Base-by-base conservation (phyloP, 2,329 filamentous ascomycete species). In the Pseudocercospora cruenta region DNA sequence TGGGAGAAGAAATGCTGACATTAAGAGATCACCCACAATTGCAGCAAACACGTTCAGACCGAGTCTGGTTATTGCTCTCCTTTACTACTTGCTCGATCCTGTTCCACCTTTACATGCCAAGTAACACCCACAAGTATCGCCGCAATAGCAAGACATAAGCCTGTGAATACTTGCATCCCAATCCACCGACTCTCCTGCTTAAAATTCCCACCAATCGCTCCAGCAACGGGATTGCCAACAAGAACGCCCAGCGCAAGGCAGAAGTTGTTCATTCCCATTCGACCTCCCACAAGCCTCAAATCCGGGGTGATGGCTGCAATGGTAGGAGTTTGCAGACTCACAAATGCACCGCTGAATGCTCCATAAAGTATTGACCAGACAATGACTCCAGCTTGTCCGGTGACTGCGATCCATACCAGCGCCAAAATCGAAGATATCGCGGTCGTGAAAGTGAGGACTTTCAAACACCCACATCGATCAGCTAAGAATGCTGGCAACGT, bases 401-500 rank as follows among this genome's bases (percentile, higher is more conserved):
- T 65, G 5, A 76, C 74, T 1, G 72, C 49, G 9, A 81, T 79
- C 68, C 80, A 79, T 69, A 76, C 78, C 16, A 80, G 69, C 16
- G 51, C 62, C 31, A 74, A 61, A 2, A 71, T 51, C 3, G 65
- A 67, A 28, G 67, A 68, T 1, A 67, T 49, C 4, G 78, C 70
- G 2, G 78, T 76, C 39, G 79, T 79, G 3, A 80, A 31, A 0
- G 60, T 51, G 4, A 82, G 77, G 60, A 82, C 79, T 69, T 83
- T 83, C 58, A 82, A 76, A 0, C 80, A 78, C 0, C 82, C 82
- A 3, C 80, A 67, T 21, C 78, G 77, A 67, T 83, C 82, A 10
- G 80, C 78, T 14, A 82, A 61, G 47, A 78, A 71, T 49, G 82
- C 82, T 0, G 82, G 81, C 1, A 83, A 70, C 63, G 82, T 80